Evolutionary conservation across 345 rosid genomes (phyloP).

Genomic region (Hibiscus tridactylites): DNA sequence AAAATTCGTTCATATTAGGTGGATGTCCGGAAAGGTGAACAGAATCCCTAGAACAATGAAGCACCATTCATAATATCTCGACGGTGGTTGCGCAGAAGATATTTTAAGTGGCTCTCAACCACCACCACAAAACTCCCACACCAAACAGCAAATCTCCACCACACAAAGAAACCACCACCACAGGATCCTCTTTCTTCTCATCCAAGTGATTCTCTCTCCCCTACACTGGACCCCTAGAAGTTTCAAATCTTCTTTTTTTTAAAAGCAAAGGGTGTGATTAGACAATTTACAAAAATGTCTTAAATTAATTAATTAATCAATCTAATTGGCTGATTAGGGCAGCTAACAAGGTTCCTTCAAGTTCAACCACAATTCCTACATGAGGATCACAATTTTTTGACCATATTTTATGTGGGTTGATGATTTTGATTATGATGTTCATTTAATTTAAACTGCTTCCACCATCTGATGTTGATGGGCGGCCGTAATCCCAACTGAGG

Average conservation of each 20-base stretch:
- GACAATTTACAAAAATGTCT: neutral
- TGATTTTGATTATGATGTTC: neutral
- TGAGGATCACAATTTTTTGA: neutral
- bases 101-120: slow-evolving; percentile 2
- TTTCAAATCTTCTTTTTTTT: neutral
- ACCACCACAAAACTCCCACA: slow-evolving; percentile 9
- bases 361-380: slow-evolving; percentile 18
- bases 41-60: neutral
- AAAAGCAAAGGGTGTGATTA: neutral
- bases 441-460: too few species aligned
- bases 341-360: neutral
- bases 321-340: neutral
- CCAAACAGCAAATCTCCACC: slow-evolving; percentile 18
- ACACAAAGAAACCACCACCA: neutral
- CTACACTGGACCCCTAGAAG: neutral
- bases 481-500: neutral
- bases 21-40: too few species aligned
- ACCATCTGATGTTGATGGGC: neutral
- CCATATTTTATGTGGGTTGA: neutral
- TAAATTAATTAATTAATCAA: neutral
- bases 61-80: neutral
- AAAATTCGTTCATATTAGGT: too few species aligned
- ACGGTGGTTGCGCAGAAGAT: slow-evolving; percentile 5
- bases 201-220: neutral
- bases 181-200: neutral